Evolutionary conservation across 1,139 yeast species (phyloP).

Genomic region (Zygoascus meyerae): DNA sequence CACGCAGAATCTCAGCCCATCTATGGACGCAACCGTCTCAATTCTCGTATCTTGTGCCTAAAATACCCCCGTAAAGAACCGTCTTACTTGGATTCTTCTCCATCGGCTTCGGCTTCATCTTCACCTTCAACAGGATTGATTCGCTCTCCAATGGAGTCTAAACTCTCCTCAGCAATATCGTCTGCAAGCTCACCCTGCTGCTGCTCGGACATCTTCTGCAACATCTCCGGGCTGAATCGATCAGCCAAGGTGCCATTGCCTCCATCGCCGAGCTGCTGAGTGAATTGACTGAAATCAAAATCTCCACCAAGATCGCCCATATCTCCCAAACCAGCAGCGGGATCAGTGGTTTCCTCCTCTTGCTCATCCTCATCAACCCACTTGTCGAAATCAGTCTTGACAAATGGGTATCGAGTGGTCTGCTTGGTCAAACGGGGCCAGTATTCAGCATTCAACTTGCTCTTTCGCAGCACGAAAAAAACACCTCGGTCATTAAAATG

Average conservation of each 20-base stretch:
- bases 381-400: conserved; percentile 92
- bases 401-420: conserved; percentile 61
- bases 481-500: conserved; percentile 69
- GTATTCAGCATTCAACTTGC: conserved; percentile 59
- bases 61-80: background rate
- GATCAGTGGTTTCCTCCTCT: conserved; percentile 51
- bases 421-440: conserved; percentile 91
- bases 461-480: conserved; percentile 65
- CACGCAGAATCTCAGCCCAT: background rate
- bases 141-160: conserved; percentile 14
- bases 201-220: conserved; percentile 6
- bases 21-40: background rate
- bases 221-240: conserved; percentile 10
- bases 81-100: background rate
- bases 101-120: conserved; percentile 17
- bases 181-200: conserved; percentile 17
- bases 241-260: conserved; percentile 27
- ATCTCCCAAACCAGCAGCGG: conserved; percentile 21
- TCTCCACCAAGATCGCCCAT: conserved; percentile 34
- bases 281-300: conserved; percentile 27
- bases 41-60: background rate
- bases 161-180: conserved; percentile 26
- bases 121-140: conserved; percentile 19
- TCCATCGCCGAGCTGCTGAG: conserved; percentile 31
- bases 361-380: conserved; percentile 98